Conservation (phyloP, 768 basidiomycete species). For the Hortiboletus campestris region DNA sequence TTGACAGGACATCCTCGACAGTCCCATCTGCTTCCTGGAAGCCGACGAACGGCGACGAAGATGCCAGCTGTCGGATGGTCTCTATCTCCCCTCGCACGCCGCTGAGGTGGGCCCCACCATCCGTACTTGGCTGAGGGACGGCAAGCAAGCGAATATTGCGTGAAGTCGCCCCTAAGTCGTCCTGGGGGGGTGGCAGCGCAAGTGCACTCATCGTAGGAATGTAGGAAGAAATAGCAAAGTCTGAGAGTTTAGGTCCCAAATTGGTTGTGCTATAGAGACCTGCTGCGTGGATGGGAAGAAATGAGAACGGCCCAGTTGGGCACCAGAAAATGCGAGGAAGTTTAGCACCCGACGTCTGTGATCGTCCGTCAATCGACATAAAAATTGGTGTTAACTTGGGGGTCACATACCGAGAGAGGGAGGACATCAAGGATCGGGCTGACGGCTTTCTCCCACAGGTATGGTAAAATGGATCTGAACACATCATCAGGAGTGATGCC, state of each 20-base stretch:
- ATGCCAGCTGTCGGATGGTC: slow-evolving; percentile 5
- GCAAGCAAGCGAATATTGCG: slow-evolving; percentile 2
- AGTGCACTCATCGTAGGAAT: slow-evolving; percentile 25
- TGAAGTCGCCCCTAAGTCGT: not conserved
- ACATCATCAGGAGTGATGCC: not conserved
- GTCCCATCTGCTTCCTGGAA: not conserved
- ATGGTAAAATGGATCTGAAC: not conserved
- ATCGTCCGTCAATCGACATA: not conserved
- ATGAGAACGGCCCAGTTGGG: not conserved
- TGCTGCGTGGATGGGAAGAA: slow-evolving; percentile 3
- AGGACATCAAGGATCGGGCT: not conserved
- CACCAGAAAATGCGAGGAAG: not conserved
- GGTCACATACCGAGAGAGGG: not conserved
- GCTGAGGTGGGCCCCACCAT: not conserved
- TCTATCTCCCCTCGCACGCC: slow-evolving; percentile 14
- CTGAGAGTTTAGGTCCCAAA: not conserved
- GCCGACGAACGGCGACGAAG: not conserved
- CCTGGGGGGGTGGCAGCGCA: not conserved
- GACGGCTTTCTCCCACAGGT: not conserved
- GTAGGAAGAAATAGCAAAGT: slow-evolving; percentile 22
- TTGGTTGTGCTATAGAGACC: not conserved
- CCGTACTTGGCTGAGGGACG: slow-evolving; percentile 11
- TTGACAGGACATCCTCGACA: not conserved
- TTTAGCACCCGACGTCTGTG: not conserved
- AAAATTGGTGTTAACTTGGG: not conserved